Percentiles rank a stretch among this genome's conserved stretches.
These are phyloP conservation scores for Aspergillus diversus DNA, from an alignment of 495 filamentous ascomycete species.

Conservation along the genomic window DNA sequence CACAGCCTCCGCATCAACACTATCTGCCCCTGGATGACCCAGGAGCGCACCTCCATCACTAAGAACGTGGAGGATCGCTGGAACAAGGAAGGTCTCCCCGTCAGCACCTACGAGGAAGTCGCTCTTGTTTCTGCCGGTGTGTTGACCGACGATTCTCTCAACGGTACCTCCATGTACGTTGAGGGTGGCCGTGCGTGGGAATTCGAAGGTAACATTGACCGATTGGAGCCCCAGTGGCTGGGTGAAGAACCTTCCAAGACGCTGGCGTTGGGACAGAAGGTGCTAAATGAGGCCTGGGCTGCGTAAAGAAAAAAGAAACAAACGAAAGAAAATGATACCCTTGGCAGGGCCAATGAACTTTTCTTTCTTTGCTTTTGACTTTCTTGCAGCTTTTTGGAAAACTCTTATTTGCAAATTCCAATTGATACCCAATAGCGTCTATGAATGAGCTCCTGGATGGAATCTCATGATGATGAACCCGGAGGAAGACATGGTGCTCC, in stretches of 20 bases:
- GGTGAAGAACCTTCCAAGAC: constrained; percentile 42
- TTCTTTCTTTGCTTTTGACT: too few species aligned
- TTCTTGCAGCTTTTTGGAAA: too few species aligned
- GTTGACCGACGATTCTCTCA: constrained; percentile 38
- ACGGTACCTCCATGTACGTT: constrained; percentile 52
- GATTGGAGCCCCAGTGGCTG: constrained; percentile 47
- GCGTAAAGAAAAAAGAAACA: constrained; percentile 12
- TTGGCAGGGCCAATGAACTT: neutral
- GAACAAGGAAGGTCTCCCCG: constrained; percentile 46
- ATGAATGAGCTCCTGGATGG: neutral
- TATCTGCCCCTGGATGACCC: constrained; percentile 59
- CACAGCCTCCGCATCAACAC: constrained; percentile 54
- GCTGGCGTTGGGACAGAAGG: constrained; percentile 42
- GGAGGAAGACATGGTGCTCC: too few species aligned
- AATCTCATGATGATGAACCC: too few species aligned
- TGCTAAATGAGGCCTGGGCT: constrained; percentile 22
- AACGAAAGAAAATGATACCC: neutral
- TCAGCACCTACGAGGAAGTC: constrained; percentile 49
- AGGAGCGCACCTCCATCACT: constrained; percentile 41
- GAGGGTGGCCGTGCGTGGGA: constrained; percentile 54
- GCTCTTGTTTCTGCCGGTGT: constrained; percentile 47
- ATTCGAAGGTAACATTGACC: constrained; percentile 49
- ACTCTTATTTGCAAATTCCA: neutral
- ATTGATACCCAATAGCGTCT: neutral
- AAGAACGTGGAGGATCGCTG: constrained; percentile 47